Evolutionary conservation across 768 basidiomycete species (phyloP).

Genomic region (Pleurotus tuoliensis): DNA sequence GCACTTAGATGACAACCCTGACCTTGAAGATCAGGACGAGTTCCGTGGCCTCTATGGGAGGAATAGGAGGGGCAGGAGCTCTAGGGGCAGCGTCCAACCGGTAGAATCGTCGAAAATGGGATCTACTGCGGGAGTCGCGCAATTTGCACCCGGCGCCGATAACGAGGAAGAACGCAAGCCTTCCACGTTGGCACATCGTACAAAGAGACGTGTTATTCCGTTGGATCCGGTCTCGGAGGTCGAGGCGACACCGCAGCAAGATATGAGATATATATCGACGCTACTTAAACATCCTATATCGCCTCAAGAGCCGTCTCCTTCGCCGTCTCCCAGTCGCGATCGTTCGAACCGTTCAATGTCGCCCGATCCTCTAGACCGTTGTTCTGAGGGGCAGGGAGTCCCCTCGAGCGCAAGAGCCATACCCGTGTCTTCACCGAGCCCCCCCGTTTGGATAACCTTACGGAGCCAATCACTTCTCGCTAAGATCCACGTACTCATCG

Average conservation of each 20-base stretch:
- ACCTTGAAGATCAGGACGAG: slow-evolving; percentile 51
- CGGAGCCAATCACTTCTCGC: too few species aligned
- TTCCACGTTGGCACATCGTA: neutral
- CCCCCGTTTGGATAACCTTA: too few species aligned
- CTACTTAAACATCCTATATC: slow-evolving; percentile 47
- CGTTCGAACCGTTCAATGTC: too few species aligned
- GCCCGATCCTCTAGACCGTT: too few species aligned
- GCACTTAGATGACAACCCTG: slow-evolving; percentile 55
- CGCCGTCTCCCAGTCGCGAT: slow-evolving; percentile 16
- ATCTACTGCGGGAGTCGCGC: neutral
- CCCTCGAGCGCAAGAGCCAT: too few species aligned
- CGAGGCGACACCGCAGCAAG: slow-evolving; percentile 40
- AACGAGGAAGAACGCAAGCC: neutral
- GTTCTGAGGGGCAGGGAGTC: too few species aligned
- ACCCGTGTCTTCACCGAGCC: too few species aligned
- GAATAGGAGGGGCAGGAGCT: slow-evolving; percentile 34
- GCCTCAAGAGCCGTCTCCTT: slow-evolving; percentile 27
- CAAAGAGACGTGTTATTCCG: slow-evolving; percentile 19
- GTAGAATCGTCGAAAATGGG: slow-evolving; percentile 12
- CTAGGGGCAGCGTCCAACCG: slow-evolving; percentile 28
- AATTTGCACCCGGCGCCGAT: slow-evolving; percentile 10
- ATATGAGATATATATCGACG: slow-evolving; percentile 46
- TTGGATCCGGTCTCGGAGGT: slow-evolving; percentile 40
- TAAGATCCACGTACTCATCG: too few species aligned
- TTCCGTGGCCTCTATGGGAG: slow-evolving; percentile 55